Evolutionary conservation across 495 filamentous ascomycete genomes (phyloP).

Genomic region (Hyaloscypha hepaticicola): DNA sequence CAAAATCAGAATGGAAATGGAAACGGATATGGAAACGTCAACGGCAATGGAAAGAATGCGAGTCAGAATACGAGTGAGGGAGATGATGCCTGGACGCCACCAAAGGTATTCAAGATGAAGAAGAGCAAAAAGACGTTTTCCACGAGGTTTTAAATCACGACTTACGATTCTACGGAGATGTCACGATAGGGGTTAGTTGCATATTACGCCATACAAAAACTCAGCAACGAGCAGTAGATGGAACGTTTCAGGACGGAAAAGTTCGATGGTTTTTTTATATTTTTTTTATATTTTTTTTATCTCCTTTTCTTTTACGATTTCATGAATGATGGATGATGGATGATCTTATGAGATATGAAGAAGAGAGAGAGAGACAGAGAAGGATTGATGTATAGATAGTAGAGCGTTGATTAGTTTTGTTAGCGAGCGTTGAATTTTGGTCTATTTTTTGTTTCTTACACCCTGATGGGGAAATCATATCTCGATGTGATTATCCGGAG

Average conservation of each 20-base stretch:
- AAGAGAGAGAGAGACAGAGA: too few relatives aligned
- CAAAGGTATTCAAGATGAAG: constrained; percentile 10
- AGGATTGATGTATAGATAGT: constrained; percentile 3
- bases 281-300: not conserved
- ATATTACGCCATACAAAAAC: not conserved
- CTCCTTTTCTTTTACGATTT: not conserved
- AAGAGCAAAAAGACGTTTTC: constrained; percentile 12
- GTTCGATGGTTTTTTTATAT: not conserved
- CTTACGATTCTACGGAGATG: not conserved
- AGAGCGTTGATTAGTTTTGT: not conserved
- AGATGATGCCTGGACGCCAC: not conserved
- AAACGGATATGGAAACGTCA: not conserved
- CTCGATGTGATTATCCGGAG: too few relatives aligned
- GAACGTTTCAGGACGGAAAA: not conserved
- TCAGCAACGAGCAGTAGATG: not conserved
- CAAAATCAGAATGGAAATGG: not conserved
- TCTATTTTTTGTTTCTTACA: not conserved
- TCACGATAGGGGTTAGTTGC: constrained; percentile 4
- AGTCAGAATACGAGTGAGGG: constrained; percentile 1
- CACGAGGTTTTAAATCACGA: constrained; percentile 1
- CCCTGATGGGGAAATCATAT: too few relatives aligned
- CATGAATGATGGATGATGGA: not conserved
- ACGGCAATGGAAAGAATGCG: not conserved
- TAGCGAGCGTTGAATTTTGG: too few relatives aligned
- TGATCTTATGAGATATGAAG: constrained; percentile 2